These are phyloP conservation scores for Penicillium brasilianum DNA, from an alignment of 2,329 filamentous ascomycete genomes.

Conservation along the genomic window DNA sequence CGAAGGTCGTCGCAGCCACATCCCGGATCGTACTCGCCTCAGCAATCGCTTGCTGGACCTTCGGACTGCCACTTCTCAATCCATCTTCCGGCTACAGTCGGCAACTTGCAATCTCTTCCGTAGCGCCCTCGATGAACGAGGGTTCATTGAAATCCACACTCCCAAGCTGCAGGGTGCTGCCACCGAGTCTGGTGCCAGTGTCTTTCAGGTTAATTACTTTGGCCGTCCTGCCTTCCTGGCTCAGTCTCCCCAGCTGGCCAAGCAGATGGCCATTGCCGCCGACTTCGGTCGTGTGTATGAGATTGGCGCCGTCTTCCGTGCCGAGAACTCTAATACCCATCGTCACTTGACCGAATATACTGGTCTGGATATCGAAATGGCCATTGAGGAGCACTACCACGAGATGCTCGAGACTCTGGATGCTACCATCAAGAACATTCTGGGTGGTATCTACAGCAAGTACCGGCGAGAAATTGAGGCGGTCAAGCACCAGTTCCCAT, in stretches of 20 bases:
- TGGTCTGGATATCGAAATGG: conserved; percentile 91
- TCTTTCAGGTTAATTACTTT: conserved; percentile 93
- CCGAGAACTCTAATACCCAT: conserved; percentile 95
- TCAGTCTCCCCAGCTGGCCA: conserved; percentile 88
- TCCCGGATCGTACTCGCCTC: conserved; percentile 75
- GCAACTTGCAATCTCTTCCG: conserved; percentile 82
- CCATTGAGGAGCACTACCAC: conserved; percentile 85
- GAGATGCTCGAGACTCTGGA: conserved; percentile 83
- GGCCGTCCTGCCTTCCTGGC: conserved; percentile 84
- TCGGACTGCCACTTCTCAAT: conserved; percentile 82
- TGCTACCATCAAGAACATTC: conserved; percentile 78
- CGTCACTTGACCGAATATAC: conserved; percentile 94
- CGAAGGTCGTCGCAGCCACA: conserved; percentile 63
- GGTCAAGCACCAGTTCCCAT: conserved; percentile 82
- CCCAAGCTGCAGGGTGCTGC: conserved; percentile 89
- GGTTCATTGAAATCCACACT: conserved; percentile 92
- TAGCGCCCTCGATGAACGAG: conserved; percentile 70
- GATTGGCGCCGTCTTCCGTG: conserved; percentile 86
- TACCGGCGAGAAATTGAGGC: conserved; percentile 75
- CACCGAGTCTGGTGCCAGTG: conserved; percentile 87
- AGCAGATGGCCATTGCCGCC: conserved; percentile 89
- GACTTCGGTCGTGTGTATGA: conserved; percentile 92
- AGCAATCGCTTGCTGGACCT: conserved; percentile 82
- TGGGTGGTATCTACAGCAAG: conserved; percentile 71
- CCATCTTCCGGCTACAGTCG: conserved; percentile 85